Evolutionary conservation across 192 early-diverging fungal species (phyloP).

Genomic region (Coemansia sp.): DNA sequence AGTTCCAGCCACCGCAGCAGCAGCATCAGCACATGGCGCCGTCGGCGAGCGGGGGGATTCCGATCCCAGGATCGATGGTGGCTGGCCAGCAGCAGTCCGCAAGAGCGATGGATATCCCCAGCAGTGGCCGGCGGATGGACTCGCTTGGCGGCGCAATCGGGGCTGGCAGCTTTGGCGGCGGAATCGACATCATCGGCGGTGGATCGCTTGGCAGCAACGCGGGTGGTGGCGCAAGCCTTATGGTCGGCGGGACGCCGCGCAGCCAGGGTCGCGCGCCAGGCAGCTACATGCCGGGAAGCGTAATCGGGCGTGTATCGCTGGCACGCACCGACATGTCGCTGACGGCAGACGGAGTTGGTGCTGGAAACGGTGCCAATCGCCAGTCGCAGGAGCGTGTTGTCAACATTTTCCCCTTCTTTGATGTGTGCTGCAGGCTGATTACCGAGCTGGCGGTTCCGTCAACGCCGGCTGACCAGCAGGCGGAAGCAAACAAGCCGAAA

Average conservation of each 20-base stretch:
- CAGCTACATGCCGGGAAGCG: conserved; percentile 57
- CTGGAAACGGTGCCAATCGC: conserved; percentile 47
- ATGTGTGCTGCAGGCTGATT: conserved; percentile 91
- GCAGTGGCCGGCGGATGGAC: neutral
- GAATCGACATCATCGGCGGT: conserved; percentile 4
- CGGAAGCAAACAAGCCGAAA: neutral
- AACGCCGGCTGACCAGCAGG: neutral
- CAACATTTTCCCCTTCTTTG: conserved; percentile 87
- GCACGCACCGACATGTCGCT: conserved; percentile 52
- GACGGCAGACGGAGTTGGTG: conserved; percentile 52
- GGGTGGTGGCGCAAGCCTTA: conserved; percentile 11
- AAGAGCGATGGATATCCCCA: conserved; percentile 18
- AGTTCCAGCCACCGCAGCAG: conserved; percentile 1
- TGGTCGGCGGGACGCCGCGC: conserved; percentile 49
- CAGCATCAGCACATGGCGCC: neutral
- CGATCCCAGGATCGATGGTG: conserved; percentile 22
- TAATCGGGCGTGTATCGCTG: conserved; percentile 50
- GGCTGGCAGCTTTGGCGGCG: conserved; percentile 21
- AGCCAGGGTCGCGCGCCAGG: conserved; percentile 54
- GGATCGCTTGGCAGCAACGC: conserved; percentile 37
- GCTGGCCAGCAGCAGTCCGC: conserved; percentile 10
- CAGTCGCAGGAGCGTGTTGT: conserved; percentile 58
- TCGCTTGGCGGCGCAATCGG: conserved; percentile 25
- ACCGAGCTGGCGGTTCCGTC: conserved; percentile 87
- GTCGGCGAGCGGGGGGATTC: conserved; percentile 17